phyloP scores from a whole-genome alignment of 768 basidiomycete genomes.

The Russula compacta region DNA sequence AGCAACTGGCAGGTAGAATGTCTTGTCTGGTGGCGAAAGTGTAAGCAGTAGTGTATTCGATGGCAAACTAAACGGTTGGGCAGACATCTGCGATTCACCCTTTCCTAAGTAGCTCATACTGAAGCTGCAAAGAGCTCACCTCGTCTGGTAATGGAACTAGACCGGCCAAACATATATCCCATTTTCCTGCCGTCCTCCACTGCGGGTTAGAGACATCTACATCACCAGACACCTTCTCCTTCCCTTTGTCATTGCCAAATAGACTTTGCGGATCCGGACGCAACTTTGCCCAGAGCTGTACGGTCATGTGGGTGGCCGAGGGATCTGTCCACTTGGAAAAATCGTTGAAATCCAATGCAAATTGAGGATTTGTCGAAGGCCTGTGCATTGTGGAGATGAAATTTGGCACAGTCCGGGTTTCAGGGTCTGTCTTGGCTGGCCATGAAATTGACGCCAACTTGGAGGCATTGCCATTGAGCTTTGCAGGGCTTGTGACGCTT shows the following conservation, averaged over 20 bases:
- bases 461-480: not conserved
- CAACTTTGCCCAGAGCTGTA: slow-evolving; percentile 49
- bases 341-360: slow-evolving; percentile 50
- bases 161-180: slow-evolving; percentile 52
- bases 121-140: slow-evolving; percentile 36
- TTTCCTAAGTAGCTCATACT: not conserved
- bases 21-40: slow-evolving; percentile 50
- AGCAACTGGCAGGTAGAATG: slow-evolving; percentile 46
- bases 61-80: slow-evolving; percentile 42
- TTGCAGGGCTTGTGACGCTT: not conserved
- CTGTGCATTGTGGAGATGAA: slow-evolving; percentile 73
- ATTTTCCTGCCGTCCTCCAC: slow-evolving; percentile 63
- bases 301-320: slow-evolving; percentile 41
- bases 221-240: slow-evolving; percentile 10
- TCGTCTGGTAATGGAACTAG: slow-evolving; percentile 51
- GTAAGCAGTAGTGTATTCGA: slow-evolving; percentile 67
- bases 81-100: slow-evolving; percentile 27
- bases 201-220: slow-evolving; percentile 22
- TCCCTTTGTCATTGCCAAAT: slow-evolving; percentile 9
- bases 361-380: slow-evolving; percentile 79
- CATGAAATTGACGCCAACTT: slow-evolving; percentile 6
- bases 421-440: not conserved
- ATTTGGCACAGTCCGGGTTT: slow-evolving; percentile 36
- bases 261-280: slow-evolving; percentile 12
- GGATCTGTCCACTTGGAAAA: slow-evolving; percentile 48